A percentile compares a stretch with the other conserved stretches of the same genome.
Evolutionary conservation across 495 filamentous ascomycete species (phyloP).

Genomic region (Astrothelium subdiscretum): DNA sequence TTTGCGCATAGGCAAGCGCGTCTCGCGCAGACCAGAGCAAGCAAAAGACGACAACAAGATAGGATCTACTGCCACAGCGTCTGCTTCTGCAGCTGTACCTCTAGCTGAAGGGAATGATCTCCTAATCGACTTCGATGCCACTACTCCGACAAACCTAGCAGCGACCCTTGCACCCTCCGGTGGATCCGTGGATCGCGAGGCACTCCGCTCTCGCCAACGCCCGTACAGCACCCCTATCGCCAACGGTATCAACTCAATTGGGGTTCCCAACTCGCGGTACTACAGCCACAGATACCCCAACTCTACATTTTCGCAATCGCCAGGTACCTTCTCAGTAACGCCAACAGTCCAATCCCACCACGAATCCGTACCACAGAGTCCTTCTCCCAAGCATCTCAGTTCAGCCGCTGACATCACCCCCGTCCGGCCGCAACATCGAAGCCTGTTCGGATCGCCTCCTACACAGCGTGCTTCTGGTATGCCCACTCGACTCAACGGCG

Average conservation of each 20-base stretch:
- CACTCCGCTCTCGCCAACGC: background rate
- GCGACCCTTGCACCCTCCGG: background rate
- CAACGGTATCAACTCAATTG: background rate
- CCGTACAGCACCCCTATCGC: background rate
- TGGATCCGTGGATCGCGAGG: background rate
- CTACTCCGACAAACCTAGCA: background rate
- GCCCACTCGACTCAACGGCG: too few species aligned
- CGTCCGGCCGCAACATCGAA: background rate
- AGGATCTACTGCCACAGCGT: background rate
- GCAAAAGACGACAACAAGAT: background rate
- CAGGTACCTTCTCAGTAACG: too few species aligned
- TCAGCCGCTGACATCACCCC: background rate
- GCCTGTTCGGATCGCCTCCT: background rate
- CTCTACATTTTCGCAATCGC: background rate
- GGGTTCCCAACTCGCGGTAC: background rate
- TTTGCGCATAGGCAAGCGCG: background rate
- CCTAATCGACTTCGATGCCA: background rate
- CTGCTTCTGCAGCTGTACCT: background rate
- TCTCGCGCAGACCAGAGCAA: background rate
- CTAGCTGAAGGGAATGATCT: background rate
- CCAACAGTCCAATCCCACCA: background rate
- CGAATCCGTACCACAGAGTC: too few species aligned
- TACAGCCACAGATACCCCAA: background rate
- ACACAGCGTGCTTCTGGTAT: too few species aligned
- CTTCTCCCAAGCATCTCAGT: background rate